Evolutionary conservation across 1,284 basidiomycete species (phyloP), one percentile per base, ranked within the genome.

Genomic region (Cerrena zonata): DNA sequence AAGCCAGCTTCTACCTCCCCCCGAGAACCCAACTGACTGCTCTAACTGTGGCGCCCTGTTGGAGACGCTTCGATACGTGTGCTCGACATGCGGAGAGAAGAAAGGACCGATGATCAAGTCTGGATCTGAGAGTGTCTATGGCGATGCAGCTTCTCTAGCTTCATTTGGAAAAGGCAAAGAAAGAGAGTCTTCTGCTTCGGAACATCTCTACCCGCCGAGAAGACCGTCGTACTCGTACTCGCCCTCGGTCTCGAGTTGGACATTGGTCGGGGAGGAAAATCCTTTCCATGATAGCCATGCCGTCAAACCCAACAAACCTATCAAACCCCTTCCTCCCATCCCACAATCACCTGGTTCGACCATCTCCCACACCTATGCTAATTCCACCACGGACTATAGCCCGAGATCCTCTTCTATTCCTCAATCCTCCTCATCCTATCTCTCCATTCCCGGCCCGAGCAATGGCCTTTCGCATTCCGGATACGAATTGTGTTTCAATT

Each of bases 41-140:
- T 91, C 90, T 0, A 79, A 82, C 25, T 95, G 91, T 59, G 86
- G 86, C 13, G 65, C 77, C 0, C 62, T 82, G 3, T 72, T 95
- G 7, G 85, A 91, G 51, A 76, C 81, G 19, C 83, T 94, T 66
- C 84, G 89, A 45, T 94, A 94, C 63, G 84, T 93, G 13, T 95
- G 91, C 61, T 78, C 83, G 5, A 86, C 83, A 21, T 94, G 91
- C 60, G 91, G 91, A 12, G 87, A 89, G 67, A 86, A 82, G 69
- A 68, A 75, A 47, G 77, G 69, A 5, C 55, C 43, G 18, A 56
- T 77, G 4, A 60, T 61, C 11, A 36, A 47, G 53, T 51, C 56
- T 52, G 30, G 53, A 59, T 30, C 48, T 48, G 61, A 51, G 41
- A 49, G 40, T 10, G 21, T 49, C 15, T 12, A 19, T 12, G 25